Base-by-base conservation (phyloP, 2,329 filamentous ascomycete species). In the Paecilomyces sp. region DNA sequence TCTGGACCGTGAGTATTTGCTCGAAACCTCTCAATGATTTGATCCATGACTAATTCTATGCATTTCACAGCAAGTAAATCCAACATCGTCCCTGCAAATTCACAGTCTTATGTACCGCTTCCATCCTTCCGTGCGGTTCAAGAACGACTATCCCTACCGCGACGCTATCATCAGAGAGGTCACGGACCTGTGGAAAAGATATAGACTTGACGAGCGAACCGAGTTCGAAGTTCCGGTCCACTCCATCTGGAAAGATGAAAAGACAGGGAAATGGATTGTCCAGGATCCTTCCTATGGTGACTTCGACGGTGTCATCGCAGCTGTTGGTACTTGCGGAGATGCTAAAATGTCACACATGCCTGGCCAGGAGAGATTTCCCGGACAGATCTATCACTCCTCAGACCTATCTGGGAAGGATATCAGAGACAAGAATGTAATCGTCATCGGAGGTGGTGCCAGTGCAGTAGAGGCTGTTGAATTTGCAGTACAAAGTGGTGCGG, bases 41-140 rank as follows among this genome's bases (percentile, higher is more conserved):
- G 4, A 25, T 13, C 15, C 47, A 3, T 9, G 31, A 36, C 55
- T 63, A 60, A 63, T 54, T 54, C n/a, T 47, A 1, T 1, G 5
- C 34, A 30, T 36, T 33, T 4, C 28, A 25, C 60, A 90, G 86
- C 83, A 83, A 72, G 89, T 94, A 51, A 93, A 94, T 76, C 89
- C 89, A 57, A 92, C 89, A 0, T 92, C 89, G 0, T 85, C 89
- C 13, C 81, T 95, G 0, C 90, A 94, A 68, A 92, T 95, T 22
- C 90, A 95, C 72, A 90, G 87, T 18, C 73, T 92, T 59, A 94
- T 94, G 90, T 95, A 93, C 73, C 85, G 91, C 24, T 96, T 95
- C 71, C 89, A 93, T 65, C 91, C 91, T 0, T 89, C 88, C 0
- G 85, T 95, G 1, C 80, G 83, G 62, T 95, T 89, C 86, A 78